phyloP scores from a whole-genome alignment of 371 early-diverging fungal species.

The Mucor sp. region DNA sequence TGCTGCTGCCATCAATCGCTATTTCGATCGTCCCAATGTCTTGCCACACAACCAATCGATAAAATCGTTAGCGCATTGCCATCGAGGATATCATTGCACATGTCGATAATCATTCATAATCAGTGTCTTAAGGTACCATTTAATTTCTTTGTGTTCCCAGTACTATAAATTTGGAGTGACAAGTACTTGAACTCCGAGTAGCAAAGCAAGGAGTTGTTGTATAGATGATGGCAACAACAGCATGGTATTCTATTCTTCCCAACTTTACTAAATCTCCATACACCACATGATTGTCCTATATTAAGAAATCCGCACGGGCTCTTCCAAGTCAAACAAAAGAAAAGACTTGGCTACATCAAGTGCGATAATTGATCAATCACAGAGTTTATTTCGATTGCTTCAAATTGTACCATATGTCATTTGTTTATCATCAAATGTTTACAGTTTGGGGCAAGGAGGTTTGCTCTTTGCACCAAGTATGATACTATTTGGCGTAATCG shows the following conservation, averaged over 20 bases:
- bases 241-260: not conserved
- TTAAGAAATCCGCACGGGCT: constrained; percentile 7
- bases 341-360: not conserved
- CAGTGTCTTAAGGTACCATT: not conserved
- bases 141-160: not conserved
- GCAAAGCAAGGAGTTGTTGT: not conserved
- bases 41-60: not conserved
- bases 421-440: not conserved
- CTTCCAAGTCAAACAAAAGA: not conserved
- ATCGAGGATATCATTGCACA: not conserved
- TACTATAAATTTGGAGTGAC: not conserved
- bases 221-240: not conserved
- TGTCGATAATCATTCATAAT: not conserved
- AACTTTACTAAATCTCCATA: not conserved
- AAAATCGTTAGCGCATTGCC: not conserved
- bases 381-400: not conserved
- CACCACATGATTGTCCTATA: constrained; percentile 2
- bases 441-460: not conserved
- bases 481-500: not conserved
- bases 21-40: not conserved
- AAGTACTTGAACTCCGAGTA: not conserved
- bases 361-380: not conserved
- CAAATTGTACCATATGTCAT: not conserved
- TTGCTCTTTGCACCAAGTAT: not conserved
- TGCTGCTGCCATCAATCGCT: not conserved